A percentile compares a stretch with the other conserved stretches of the same genome.
Conservation (phyloP, 2,329 filamentous ascomycete species). For the Trichoderma polysporum region DNA sequence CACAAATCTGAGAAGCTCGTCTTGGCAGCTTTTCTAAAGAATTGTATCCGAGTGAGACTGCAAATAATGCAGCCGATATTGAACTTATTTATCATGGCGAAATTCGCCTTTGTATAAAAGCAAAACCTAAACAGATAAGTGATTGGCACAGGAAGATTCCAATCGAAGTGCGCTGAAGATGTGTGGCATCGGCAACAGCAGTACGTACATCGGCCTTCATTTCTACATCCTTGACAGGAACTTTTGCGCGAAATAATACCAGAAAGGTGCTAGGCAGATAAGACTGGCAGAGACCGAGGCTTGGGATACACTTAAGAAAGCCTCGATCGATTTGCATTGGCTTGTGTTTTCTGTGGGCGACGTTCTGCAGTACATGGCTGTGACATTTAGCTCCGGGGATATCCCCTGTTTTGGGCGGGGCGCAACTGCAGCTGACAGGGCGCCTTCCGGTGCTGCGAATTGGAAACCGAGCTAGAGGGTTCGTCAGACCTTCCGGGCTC, state of each 20-base stretch:
- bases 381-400: background rate
- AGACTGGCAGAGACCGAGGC: background rate
- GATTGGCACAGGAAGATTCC: background rate
- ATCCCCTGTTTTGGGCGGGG: constrained; percentile 12
- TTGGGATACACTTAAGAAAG: background rate
- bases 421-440: background rate
- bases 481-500: constrained; percentile 10
- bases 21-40: background rate
- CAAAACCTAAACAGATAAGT: too few species aligned
- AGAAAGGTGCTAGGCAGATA: background rate
- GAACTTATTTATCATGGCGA: background rate
- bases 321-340: background rate
- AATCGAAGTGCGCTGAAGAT: background rate
- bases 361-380: background rate
- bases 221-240: constrained; percentile 5
- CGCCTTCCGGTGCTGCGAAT: background rate
- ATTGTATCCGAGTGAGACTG: background rate
- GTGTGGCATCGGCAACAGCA: background rate
- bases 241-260: constrained; percentile 5
- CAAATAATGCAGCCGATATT: too few species aligned
- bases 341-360: background rate
- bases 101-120: too few species aligned
- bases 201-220: background rate
- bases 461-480: constrained; percentile 8
- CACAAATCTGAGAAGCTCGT: background rate